Evolutionary conservation across 2,329 filamentous ascomycete species (phyloP).

Genomic region (Fonsecaea multimorphosa): DNA sequence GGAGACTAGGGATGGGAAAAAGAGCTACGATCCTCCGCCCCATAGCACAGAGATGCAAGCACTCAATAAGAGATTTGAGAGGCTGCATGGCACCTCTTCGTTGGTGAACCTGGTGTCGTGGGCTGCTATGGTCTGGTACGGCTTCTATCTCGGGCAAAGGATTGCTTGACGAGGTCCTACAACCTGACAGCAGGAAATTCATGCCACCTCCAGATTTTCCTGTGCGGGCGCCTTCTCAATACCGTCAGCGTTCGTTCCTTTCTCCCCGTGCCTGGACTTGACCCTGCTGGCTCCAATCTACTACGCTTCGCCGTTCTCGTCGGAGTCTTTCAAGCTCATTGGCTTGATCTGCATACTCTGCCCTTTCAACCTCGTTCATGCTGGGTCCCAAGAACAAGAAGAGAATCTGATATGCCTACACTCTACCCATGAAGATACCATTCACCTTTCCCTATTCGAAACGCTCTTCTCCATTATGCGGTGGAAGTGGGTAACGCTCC

Average conservation of each 20-base stretch:
- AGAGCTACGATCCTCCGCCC: slow-evolving; percentile 76
- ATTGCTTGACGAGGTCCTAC: slow-evolving; percentile 52
- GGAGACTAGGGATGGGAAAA: slow-evolving; percentile 89
- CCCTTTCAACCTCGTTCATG: slow-evolving; percentile 42
- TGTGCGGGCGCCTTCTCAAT: neutral
- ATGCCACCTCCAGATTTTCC: slow-evolving; percentile 20
- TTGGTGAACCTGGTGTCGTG: slow-evolving; percentile 77
- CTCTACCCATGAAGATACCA: slow-evolving; percentile 42
- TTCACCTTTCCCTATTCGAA: slow-evolving; percentile 54
- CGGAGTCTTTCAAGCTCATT: slow-evolving; percentile 38
- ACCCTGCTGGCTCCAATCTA: slow-evolving; percentile 36
- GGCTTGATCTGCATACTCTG: slow-evolving; percentile 39
- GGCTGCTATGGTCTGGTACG: slow-evolving; percentile 75
- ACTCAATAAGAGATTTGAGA: slow-evolving; percentile 78
- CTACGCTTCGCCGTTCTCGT: slow-evolving; percentile 34
- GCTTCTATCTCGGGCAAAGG: slow-evolving; percentile 71
- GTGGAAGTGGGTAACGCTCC: slow-evolving; percentile 49
- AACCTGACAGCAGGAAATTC: neutral
- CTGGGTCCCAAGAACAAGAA: slow-evolving; percentile 45
- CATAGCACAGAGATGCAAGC: slow-evolving; percentile 84
- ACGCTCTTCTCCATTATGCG: slow-evolving; percentile 42
- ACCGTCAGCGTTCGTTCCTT: neutral
- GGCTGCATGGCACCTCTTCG: slow-evolving; percentile 80
- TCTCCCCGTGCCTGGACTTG: slow-evolving; percentile 12
- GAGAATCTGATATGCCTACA: slow-evolving; percentile 44